Conservation (phyloP, 2,329 filamentous ascomycete species). For the Claviceps sp. region DNA sequence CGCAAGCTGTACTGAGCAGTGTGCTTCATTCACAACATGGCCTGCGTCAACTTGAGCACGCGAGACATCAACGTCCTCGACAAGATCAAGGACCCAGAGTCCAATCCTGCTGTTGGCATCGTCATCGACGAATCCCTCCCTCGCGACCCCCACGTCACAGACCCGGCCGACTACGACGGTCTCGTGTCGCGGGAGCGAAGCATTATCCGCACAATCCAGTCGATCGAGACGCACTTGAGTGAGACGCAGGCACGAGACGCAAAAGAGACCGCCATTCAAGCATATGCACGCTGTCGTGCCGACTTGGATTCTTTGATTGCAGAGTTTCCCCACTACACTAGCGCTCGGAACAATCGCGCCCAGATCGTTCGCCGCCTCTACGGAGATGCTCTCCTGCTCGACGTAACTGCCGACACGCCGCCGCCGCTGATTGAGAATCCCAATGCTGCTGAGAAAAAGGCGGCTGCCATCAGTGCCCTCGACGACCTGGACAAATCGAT, state of each 20-base stretch:
- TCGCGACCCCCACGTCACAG: conserved; percentile 43
- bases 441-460: conserved; percentile 22
- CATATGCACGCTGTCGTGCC: conserved; percentile 34
- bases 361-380: conserved; percentile 51
- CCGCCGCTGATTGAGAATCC: conserved; percentile 28
- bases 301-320: conserved; percentile 42
- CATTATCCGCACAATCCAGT: conserved; percentile 41
- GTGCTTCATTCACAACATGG: conserved; percentile 20
- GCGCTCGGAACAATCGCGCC: conserved; percentile 61
- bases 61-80: conserved; percentile 50
- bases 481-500: conserved; percentile 46
- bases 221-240: conserved; percentile 39
- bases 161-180: conserved; percentile 35
- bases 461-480: conserved; percentile 29
- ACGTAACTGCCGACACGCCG: conserved; percentile 21
- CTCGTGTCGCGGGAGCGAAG: conserved; percentile 37
- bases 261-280: conserved; percentile 23
- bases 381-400: conserved; percentile 44
- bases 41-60: conserved; percentile 34
- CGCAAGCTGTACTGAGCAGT: too few relatives aligned
- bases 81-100: conserved; percentile 55
- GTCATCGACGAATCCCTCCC: conserved; percentile 40
- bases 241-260: conserved; percentile 24
- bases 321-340: conserved; percentile 52
- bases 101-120: conserved; percentile 39